Base-by-base conservation (phyloP, 208 protist species). In the Porcisia hertigi region DNA sequence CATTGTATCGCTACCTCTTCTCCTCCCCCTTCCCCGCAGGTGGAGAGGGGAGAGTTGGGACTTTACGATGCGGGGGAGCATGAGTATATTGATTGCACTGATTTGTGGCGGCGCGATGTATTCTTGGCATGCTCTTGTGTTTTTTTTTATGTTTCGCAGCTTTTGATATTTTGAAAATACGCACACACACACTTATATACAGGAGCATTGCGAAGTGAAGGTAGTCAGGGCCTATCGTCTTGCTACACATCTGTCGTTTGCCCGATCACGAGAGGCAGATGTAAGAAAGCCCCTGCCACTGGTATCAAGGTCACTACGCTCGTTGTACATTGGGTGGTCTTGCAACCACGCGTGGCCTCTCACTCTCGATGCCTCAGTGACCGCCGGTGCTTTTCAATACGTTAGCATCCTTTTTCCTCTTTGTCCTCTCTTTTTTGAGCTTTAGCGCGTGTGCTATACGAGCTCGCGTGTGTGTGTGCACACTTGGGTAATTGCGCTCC, bases 1-100 rank as follows among this genome's bases (percentile, higher is more conserved):
- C 9, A 9, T 52, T 41, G 14, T 39, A n/a, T 30, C 25, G 25
- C 23, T 18, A 14, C 23, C 23, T 47, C 20, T 67, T 53, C 49
- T 52, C 69, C 76, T 77, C 72, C 55, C 60, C 69, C 73, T 47
- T 73, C 58, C 45, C 34, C 36, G 49, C 47, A n/a, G 71, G 41
- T 39, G 9, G 14, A n/a, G 23, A 4, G 47, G 54, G 43, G 30
- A 30, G 30, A 30, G 45, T n/a, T 23, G 49, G 39, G 8, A 41
- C n/a, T 41, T 71, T 36, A 20, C 54, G 66, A 71, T 71, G 47
- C 45, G 11, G 57, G 47, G 23, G 47, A 18, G 23, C 23, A 67
- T 30, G 36, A n/a, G 0, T 67, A 2, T 6, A 30, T 67, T 34
- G 34, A n/a, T 6, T 43, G 23, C 47, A 12, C 11, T 12, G 47